Evolutionary conservation across 495 filamentous ascomycete species (phyloP), one percentile per base, ranked within the genome.

Genomic region (Cairneyella variabilis): DNA sequence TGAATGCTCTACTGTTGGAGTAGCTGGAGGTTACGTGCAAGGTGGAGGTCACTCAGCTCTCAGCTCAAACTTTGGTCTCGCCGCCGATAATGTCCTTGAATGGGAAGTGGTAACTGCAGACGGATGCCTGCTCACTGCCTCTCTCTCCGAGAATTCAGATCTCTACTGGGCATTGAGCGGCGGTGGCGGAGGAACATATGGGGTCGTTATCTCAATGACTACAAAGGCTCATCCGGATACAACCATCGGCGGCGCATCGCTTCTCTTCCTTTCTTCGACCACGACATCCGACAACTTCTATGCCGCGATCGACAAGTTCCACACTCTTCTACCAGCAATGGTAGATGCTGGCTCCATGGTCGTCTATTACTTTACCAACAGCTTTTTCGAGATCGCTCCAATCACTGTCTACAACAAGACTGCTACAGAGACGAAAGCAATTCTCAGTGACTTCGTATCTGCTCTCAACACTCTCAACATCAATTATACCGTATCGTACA

Each of bases 31-130:
- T 1, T 78, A 76, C 53, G 71, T 63, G 12, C 79, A 80, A 55
- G 83, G 81, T 2, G 83, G 82, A 16, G 85, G 85, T 3, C 82
- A 86, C 57, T 73, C 72, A 4, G 69, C 78, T 0, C 70, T 88
- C 9, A 59, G 59, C 18, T 72, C 71, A 4, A 60, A 57, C 4
- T 78, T 76, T 48, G 85, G 84, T 0, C 65, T 87, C 0, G 78
- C 58, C 1, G 83, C 82, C 0, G 83, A 86, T 57, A 69, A 84
- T 25, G 64, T 72, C 1, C 70, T 87, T 0, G 68, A 74, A 51
- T 83, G 66, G 67, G 76, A 84, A 51, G 76, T 84, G 0, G 70
- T 85, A 0, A 76, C 75, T 8, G 71, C 69, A 0, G 38, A 56
- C 1, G 76, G 80, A 0, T 59, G 63, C 12, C 53, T 70, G 25